phyloP scores from a whole-genome alignment of 345 rosid genomes.

The Pugionium dolabratum region DNA sequence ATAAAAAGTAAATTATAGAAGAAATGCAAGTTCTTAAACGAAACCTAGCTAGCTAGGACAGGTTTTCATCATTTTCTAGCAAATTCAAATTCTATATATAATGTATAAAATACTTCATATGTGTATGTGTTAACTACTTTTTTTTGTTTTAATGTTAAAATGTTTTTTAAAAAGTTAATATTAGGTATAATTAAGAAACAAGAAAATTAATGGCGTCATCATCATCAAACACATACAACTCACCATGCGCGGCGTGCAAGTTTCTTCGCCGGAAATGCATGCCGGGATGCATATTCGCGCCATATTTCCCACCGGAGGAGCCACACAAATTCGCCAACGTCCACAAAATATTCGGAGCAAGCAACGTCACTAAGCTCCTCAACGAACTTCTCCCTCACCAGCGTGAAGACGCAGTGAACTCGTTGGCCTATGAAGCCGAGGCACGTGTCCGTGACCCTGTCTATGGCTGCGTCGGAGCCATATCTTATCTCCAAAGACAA shows the following conservation, averaged over 20 bases:
- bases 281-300: slow-evolving; percentile 94
- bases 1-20: neutral
- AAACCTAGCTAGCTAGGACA: slow-evolving; percentile 5
- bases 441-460: slow-evolving; percentile 92
- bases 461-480: slow-evolving; percentile 87
- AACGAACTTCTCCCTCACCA: slow-evolving; percentile 89
- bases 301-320: slow-evolving; percentile 94
- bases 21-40: neutral
- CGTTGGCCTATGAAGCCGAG: slow-evolving; percentile 93
- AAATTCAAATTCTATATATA: slow-evolving; percentile 5
- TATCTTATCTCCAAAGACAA: slow-evolving; percentile 88
- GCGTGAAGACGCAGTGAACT: slow-evolving; percentile 91
- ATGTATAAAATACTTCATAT: neutral
- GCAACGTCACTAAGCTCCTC: slow-evolving; percentile 89
- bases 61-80: slow-evolving; percentile 14
- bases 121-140: neutral
- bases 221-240: slow-evolving; percentile 81
- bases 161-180: slow-evolving; percentile 2
- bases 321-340: slow-evolving; percentile 92
- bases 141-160: slow-evolving; percentile 6
- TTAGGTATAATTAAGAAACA: slow-evolving; percentile 6
- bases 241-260: slow-evolving; percentile 98
- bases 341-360: slow-evolving; percentile 96
- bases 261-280: slow-evolving; percentile 86
- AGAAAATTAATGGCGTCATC: slow-evolving; percentile 42